Percentiles rank a stretch among this genome's conserved stretches.
phyloP scores from a whole-genome alignment of 495 filamentous ascomycete species.

The Daldinia loculata region DNA sequence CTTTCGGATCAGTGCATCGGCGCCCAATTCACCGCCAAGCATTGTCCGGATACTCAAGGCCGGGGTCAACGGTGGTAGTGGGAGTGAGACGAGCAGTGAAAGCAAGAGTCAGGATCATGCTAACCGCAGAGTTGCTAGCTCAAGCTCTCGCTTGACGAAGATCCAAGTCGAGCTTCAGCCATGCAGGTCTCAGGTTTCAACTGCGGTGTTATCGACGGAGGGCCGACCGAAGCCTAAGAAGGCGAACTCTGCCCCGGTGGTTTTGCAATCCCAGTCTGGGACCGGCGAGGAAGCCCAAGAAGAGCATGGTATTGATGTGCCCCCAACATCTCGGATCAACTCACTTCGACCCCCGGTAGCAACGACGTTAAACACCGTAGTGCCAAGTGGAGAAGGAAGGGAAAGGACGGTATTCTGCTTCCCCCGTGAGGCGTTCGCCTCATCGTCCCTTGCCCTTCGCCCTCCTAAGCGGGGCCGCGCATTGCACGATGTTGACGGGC shows the following conservation, averaged over 20 bases:
- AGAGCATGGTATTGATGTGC: slow-evolving; percentile 3
- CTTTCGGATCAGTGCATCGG: slow-evolving; percentile 28
- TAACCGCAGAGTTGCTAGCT: neutral
- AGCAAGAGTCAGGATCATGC: neutral
- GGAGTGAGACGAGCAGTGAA: neutral
- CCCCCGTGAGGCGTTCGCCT: slow-evolving; percentile 14
- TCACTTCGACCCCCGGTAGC: neutral
- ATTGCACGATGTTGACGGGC: slow-evolving; percentile 69
- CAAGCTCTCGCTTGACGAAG: slow-evolving; percentile 14
- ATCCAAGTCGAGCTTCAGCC: slow-evolving; percentile 34
- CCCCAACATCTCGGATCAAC: neutral
- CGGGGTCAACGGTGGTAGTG: neutral
- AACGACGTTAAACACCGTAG: neutral
- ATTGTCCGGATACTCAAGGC: slow-evolving; percentile 25
- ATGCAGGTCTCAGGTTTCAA: slow-evolving; percentile 3
- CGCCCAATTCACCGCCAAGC: slow-evolving; percentile 34
- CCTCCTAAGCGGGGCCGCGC: slow-evolving; percentile 65
- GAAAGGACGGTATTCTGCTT: slow-evolving; percentile 26
- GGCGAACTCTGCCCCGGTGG: slow-evolving; percentile 24
- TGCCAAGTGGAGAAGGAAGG: neutral
- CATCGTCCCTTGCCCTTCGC: slow-evolving; percentile 23
- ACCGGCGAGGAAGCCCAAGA: neutral
- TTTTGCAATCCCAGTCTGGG: slow-evolving; percentile 14
- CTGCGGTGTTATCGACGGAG: neutral
- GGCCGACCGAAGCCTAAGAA: slow-evolving; percentile 29